A percentile compares a stretch with the other conserved stretches of the same genome.
phyloP scores from a whole-genome alignment of 108 stramenopile genomes.

The Chaetoceros tenuissimus region DNA sequence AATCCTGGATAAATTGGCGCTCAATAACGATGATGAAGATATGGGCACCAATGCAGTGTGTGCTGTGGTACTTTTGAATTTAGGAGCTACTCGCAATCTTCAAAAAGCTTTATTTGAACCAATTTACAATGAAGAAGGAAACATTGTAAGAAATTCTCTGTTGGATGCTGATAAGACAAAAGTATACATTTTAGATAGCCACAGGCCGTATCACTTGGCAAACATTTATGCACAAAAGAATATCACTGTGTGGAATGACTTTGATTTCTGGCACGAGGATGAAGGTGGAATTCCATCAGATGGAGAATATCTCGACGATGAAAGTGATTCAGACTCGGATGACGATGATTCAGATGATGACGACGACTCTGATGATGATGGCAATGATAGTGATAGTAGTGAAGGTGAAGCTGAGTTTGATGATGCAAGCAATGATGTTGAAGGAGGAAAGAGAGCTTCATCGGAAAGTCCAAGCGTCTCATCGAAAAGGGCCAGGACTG shows the following conservation, averaged over 20 bases:
- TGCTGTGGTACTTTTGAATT: slow-evolving; percentile 59
- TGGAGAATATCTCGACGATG: slow-evolving; percentile 75
- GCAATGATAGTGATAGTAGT: slow-evolving; percentile 16
- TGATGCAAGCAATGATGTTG: slow-evolving; percentile 9
- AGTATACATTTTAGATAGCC: slow-evolving; percentile 71
- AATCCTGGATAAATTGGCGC: background rate
- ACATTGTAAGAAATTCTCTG: background rate
- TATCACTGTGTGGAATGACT: slow-evolving; percentile 63
- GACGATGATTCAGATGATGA: slow-evolving; percentile 16
- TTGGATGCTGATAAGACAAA: background rate
- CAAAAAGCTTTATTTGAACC: background rate
- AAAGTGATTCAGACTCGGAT: slow-evolving; percentile 21
- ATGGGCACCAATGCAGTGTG: slow-evolving; percentile 12
- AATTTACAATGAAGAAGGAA: background rate
- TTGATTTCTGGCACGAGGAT: slow-evolving; percentile 16
- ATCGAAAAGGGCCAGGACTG: slow-evolving; percentile 4
- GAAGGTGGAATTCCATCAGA: slow-evolving; percentile 54
- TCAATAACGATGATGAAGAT: slow-evolving; percentile 4
- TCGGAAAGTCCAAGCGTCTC: background rate
- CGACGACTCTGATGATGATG: slow-evolving; percentile 32
- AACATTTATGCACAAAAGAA: slow-evolving; percentile 58
- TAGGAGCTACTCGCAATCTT: slow-evolving; percentile 64
- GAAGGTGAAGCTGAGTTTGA: slow-evolving; percentile 30
- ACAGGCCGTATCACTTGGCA: slow-evolving; percentile 68
- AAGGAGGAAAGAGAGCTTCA: slow-evolving; percentile 12